Evolutionary conservation across 495 filamentous ascomycete species (phyloP), one percentile per base, ranked within the genome.

Genomic region (Penicillium paxilli): DNA sequence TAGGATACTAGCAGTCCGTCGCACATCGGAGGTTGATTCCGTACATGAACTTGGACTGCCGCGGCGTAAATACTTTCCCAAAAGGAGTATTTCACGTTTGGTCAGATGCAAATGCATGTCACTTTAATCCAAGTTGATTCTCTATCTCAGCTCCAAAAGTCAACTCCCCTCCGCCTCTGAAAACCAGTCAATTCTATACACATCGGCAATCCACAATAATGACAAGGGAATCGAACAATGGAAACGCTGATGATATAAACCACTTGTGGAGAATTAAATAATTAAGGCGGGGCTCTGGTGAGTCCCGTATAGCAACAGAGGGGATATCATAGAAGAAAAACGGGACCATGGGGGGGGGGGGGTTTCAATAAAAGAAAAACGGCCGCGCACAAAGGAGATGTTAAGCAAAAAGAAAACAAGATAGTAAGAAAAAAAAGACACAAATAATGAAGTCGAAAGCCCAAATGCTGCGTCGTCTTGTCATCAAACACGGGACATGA

Each of bases 391-490:
- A 65, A 59, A 58, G 48, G 51, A 47, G 63, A 63, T 16, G 51
- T 12, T 54, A 38, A 55, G 50, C 28, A 53, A 35, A 48, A 45
- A 28, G 55, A 44, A 44, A 51, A 50, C 52, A 54, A 23, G 48
- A n/a, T n/a, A n/a, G n/a, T n/a, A n/a, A n/a, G n/a, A n/a, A n/a
- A n/a, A n/a, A n/a, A n/a, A n/a, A n/a, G n/a, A n/a, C n/a, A n/a
- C n/a, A n/a, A n/a, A n/a, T n/a, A 53, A 56, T 11, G 62, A 63
- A 55, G 65, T 33, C 52, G 37, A 62, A 64, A 64, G 55, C 66
- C 63, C 64, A 68, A 71, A 71, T 74, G 71, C 69, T 73, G 72
- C 71, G 67, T 77, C 71, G 65, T 70, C 66, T 76, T 57, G 67
- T 77, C 72, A 71, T 74, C 64, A 77, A 70, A 73, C 64, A 67